These are phyloP conservation scores for Xylariaceae sp. DNA, from an alignment of 2,329 filamentous ascomycete genomes.

Conservation along the genomic window DNA sequence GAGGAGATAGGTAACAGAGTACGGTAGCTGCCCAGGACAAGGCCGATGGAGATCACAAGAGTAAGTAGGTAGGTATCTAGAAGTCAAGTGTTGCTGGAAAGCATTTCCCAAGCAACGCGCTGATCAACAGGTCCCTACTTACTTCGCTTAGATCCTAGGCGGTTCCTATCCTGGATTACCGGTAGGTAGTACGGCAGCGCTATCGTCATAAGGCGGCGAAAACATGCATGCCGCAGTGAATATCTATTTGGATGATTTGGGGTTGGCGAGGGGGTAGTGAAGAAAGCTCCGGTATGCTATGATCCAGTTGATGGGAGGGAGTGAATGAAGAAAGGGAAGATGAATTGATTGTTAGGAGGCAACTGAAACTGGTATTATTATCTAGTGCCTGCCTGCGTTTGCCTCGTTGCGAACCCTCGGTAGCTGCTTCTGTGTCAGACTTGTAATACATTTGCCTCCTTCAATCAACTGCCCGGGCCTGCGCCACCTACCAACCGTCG, in stretches of 20 bases:
- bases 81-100: not conserved
- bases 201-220: conserved; percentile 1
- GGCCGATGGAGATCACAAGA: not conserved
- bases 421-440: conserved; percentile 2
- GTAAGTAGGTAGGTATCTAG: too few species aligned
- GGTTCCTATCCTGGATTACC: not conserved
- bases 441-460: too few species aligned
- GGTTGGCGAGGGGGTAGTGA: not conserved
- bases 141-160: not conserved
- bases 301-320: not conserved
- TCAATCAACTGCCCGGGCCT: too few species aligned
- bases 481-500: too few species aligned
- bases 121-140: not conserved
- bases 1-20: not conserved
- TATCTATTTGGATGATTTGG: not conserved
- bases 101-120: not conserved
- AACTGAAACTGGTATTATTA: not conserved
- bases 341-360: not conserved
- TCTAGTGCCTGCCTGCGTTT: not conserved
- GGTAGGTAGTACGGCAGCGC: not conserved
- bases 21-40: not conserved
- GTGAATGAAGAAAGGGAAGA: too few species aligned
- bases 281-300: not conserved
- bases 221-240: not conserved
- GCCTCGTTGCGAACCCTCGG: not conserved